Percentiles rank a stretch among this genome's conserved stretches.
Conservation (phyloP, 257 asterid genomes). For the Nicotiana undulata region DNA sequence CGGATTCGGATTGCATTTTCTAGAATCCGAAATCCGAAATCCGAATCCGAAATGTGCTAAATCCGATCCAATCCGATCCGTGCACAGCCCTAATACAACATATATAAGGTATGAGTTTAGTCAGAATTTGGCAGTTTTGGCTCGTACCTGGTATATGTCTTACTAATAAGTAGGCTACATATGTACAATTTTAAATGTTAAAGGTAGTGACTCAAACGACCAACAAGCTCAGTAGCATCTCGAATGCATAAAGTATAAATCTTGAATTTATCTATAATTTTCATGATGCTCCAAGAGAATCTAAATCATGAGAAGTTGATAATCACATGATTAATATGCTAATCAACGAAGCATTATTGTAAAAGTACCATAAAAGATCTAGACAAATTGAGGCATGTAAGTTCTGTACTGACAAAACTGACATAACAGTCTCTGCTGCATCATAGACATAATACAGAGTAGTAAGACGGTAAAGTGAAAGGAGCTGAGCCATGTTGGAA, state of each 20-base stretch:
- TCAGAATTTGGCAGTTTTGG: no score
- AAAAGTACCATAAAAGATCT: not conserved
- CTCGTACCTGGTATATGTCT: no score
- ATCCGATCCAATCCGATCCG: no score
- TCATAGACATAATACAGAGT: not conserved
- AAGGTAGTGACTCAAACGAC: not conserved
- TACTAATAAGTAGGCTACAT: no score
- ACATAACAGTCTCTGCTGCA: not conserved
- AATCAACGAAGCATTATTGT: not conserved
- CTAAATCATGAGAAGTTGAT: not conserved
- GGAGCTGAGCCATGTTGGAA: not conserved
- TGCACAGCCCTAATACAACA: no score
- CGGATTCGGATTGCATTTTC: no score
- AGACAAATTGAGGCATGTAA: not conserved
- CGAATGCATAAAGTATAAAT: not conserved
- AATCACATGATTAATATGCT: not conserved
- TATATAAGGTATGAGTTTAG: no score
- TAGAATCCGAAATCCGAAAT: no score
- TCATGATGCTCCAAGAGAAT: not conserved
- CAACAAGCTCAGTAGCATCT: accelerated
- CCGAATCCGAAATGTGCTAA: no score
- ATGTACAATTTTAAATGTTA: no score
- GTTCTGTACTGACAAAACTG: not conserved
- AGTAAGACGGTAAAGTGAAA: not conserved
- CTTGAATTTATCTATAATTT: accelerated